Evolutionary conservation across 2,329 filamentous ascomycete genomes (phyloP), one percentile per base, ranked within the genome.

Genomic region (Beauveria caledonica): DNA sequence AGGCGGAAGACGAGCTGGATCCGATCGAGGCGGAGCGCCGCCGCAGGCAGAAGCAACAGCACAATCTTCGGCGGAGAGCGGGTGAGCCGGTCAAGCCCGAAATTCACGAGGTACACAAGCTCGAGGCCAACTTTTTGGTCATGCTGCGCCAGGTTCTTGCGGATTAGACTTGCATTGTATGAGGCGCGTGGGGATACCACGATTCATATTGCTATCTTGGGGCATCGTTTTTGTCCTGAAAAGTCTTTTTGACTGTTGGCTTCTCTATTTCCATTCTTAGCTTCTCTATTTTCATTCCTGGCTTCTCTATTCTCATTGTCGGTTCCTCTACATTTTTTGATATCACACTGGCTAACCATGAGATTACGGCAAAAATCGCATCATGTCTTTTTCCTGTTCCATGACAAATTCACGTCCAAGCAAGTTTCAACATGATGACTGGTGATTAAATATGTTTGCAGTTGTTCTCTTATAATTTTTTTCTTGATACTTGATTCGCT

Each of bases 1-100:
- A 88, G 60, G 84, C 81, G 13, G 87, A 90, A 57, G 90, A 95
- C 61, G 87, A 92, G 62, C 74, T 89, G 63, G 92, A 97, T 69
- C 92, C 93, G 1, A 95, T 99, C 65, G 86, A 86, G 63, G 89
- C 90, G 6, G 94, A 97, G 78, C 80, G 93, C 62, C 88, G 86
- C 68, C 81, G 90, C 62, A 81, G 93, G 64, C 82, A 85, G 9
- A 89, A 87, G 77, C 85, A 83, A 66, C 89, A 92, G 69, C 92
- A 96, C 70, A 84, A 88, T 62, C 79, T 99, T 58, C 83, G 90
- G 64, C 80, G 91, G 58, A 87, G 83, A 48, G 91, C 92, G 1
- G 92, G 92, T 36, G 91, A 96, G 76, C 92, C 92, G 1, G 77
- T 80, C 57, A 97, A 96, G 76, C 92, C 92, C 3, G 74, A 79